These are phyloP conservation scores for Colletotrichum sp. DNA, from an alignment of 2,329 filamentous ascomycete genomes.

Conservation along the genomic window DNA sequence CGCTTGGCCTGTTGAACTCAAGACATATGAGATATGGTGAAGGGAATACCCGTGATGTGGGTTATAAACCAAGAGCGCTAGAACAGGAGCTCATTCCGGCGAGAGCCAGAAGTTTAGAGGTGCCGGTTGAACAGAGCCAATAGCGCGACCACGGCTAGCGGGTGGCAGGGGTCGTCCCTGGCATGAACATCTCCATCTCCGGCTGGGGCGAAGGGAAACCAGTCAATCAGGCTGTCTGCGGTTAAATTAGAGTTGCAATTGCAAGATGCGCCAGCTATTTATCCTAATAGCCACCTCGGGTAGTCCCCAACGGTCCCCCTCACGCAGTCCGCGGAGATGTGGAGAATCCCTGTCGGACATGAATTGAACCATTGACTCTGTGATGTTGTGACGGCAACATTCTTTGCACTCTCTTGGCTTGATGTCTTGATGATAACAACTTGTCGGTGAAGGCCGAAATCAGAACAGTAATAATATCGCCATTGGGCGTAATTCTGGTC, in stretches of 20 bases:
- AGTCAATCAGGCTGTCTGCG: conserved; percentile 21
- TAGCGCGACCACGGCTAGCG: conserved; percentile 3
- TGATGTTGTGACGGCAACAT: background rate
- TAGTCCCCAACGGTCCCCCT: conserved; percentile 1
- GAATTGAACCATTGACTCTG: background rate
- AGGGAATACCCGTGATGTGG: background rate
- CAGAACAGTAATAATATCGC: background rate
- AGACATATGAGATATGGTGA: background rate
- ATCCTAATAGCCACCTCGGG: conserved; percentile 21
- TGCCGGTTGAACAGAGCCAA: background rate
- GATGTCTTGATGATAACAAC: background rate
- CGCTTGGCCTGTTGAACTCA: background rate
- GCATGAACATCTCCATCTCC: conserved; percentile 4
- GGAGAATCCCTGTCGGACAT: conserved; percentile 7
- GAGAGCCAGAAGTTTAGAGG: background rate
- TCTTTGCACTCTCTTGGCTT: background rate
- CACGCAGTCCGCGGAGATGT: conserved; percentile 3
- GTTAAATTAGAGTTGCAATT: conserved; percentile 15
- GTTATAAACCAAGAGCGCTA: background rate
- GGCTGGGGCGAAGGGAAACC: background rate
- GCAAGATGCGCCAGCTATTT: background rate
- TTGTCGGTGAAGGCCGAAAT: background rate
- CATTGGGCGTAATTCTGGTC: background rate
- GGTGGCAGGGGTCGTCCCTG: background rate
- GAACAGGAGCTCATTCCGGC: conserved; percentile 2